These are phyloP conservation scores for Claviceps sp. DNA, from an alignment of 2,329 filamentous ascomycete genomes.

Conservation along the genomic window DNA sequence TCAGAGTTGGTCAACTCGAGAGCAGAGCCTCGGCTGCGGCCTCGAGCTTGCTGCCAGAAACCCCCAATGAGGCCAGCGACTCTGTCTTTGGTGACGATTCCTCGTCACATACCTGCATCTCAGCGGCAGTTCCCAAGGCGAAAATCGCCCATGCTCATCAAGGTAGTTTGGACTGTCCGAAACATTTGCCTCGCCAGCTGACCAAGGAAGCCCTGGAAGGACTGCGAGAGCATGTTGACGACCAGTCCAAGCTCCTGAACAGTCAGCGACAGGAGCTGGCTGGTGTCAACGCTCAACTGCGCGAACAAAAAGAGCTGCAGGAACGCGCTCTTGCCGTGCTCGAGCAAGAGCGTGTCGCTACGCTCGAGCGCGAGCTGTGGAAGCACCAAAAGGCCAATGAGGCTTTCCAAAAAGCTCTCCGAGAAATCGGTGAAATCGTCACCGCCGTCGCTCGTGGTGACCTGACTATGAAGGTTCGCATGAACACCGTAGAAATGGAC, in stretches of 20 bases:
- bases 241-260: constrained; percentile 84
- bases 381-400: constrained; percentile 98
- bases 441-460: constrained; percentile 93
- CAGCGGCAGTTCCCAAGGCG: constrained; percentile 22
- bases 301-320: constrained; percentile 74
- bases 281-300: constrained; percentile 72
- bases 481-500: constrained; percentile 94
- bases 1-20: constrained; percentile 73
- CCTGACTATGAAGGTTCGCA: constrained; percentile 90
- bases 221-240: constrained; percentile 80
- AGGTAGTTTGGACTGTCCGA: constrained; percentile 26
- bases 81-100: constrained; percentile 49
- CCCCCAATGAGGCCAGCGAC: constrained; percentile 61
- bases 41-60: constrained; percentile 56
- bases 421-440: constrained; percentile 94
- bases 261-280: constrained; percentile 77
- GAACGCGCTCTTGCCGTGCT: constrained; percentile 70
- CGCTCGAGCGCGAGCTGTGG: constrained; percentile 82
- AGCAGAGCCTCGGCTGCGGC: constrained; percentile 53
- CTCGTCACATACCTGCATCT: constrained; percentile 26
- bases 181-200: constrained; percentile 34
- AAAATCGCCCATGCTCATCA: constrained; percentile 32
- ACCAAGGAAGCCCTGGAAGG: constrained; percentile 76
- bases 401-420: constrained; percentile 92
- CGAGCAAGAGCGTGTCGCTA: constrained; percentile 76